Conservation (phyloP, 345 rosid genomes). For the Eucalyptus caleyi region DNA sequence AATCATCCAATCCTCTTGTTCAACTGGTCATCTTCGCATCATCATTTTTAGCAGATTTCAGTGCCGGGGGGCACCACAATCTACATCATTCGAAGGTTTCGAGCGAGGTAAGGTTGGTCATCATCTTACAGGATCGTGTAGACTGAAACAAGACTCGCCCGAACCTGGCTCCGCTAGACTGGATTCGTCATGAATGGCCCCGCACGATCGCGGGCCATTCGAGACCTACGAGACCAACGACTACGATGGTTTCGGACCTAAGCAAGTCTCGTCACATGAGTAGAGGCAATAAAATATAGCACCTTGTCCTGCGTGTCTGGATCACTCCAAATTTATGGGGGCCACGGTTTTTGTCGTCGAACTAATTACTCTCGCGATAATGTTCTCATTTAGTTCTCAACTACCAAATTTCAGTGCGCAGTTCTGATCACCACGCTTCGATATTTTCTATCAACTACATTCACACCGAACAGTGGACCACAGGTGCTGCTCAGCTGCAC, state of each 20-base stretch:
- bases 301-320: background rate
- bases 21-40: background rate
- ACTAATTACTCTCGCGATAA: background rate
- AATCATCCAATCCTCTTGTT: background rate
- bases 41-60: background rate
- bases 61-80: background rate
- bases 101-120: background rate
- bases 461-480: background rate
- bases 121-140: background rate
- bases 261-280: background rate
- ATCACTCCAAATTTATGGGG: background rate
- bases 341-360: background rate
- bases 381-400: background rate
- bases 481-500: background rate
- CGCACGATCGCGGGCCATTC: background rate
- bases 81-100: background rate
- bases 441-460: background rate
- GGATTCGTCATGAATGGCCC: background rate
- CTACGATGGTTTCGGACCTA: background rate
- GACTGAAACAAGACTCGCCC: background rate
- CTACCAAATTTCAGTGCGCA: background rate
- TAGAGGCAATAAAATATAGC: background rate
- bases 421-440: background rate
- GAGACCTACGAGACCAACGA: background rate
- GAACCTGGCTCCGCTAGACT: background rate